Evolutionary conservation across 1,284 basidiomycete species (phyloP), one percentile per base, ranked within the genome.

Genomic region (Tylopilus sp.): DNA sequence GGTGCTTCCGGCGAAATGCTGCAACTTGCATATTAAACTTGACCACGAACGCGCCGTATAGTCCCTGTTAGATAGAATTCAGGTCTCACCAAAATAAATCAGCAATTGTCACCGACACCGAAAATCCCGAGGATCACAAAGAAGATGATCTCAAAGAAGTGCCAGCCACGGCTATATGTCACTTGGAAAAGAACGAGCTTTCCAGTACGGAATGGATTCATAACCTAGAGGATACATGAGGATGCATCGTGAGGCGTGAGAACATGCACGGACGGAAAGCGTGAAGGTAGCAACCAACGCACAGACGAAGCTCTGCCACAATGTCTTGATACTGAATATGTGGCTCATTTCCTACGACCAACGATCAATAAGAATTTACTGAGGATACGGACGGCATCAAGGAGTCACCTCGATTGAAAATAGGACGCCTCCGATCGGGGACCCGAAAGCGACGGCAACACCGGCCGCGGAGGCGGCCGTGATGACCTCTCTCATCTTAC

Each of bases 131-230:
- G 82, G 54, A 99, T 79, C 47, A 98, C 77, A 71, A 94, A 97
- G 67, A 94, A 90, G n/a, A 95, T 85, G 48, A 99, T 91, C 68
- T 98, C 96, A 65, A 99, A 99, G 73, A 96, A 98, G 67, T 99
- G 95, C 96, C 96, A 99, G 63, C 95, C 92, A 28, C 94, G 80
- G 66, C 91, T 92, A 69, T 99, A 99, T 7, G 94, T 95, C 55
- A 99, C 93, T 67, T 97, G 93, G 76, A 99, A 99, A 55, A 98
- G 73, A 61, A 99, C 96, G 28, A 99, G 83, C 68, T 99, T 99
- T 33, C 96, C 96, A 0, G 96, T 99, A 24, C 94, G 81, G 73
- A 94, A 99, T 1, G 96, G 96, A 65, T 99, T 98, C 88, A 99
- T 94, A 3, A 91, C 90, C 88, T 94, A 45, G 41, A 31, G 31